Conservation (phyloP, 441 rosid species). For the Rhodomyrtus psidioides region DNA sequence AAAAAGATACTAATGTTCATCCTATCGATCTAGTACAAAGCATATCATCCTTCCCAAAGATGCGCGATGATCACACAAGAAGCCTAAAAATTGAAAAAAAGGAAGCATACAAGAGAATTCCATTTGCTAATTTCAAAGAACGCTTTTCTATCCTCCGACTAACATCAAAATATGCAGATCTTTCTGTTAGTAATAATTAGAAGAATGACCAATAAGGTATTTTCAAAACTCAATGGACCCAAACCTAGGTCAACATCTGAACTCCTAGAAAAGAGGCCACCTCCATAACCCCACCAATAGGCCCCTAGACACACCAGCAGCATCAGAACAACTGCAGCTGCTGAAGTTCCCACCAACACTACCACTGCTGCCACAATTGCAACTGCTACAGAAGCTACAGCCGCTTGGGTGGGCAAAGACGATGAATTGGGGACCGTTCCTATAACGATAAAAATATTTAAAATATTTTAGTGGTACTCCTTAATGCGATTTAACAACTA, state of each 20-base stretch:
- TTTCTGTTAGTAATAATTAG: background rate
- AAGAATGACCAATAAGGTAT: conserved; percentile 2
- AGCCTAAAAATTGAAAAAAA: conserved; percentile 3
- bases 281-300: conserved; percentile 67
- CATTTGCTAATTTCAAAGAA: background rate
- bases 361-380: conserved; percentile 70
- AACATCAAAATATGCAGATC: background rate
- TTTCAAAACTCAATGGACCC: conserved; percentile 19
- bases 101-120: background rate
- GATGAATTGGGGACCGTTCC: conserved; percentile 89
- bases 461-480: conserved; percentile 8
- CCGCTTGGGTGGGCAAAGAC: conserved; percentile 69
- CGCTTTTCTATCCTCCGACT: background rate
- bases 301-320: conserved; percentile 70
- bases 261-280: conserved; percentile 62
- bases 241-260: conserved; percentile 54
- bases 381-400: conserved; percentile 59
- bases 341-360: conserved; percentile 56
- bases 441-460: conserved; percentile 69
- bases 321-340: conserved; percentile 56
- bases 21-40: background rate
- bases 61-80: background rate
- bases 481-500: background rate
- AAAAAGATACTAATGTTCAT: background rate
- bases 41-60: background rate